Percentiles rank a stretch among this genome's conserved stretches.
Evolutionary conservation across 2,329 filamentous ascomycete genomes (phyloP).

Genomic region (Pezicula rhizophila): DNA sequence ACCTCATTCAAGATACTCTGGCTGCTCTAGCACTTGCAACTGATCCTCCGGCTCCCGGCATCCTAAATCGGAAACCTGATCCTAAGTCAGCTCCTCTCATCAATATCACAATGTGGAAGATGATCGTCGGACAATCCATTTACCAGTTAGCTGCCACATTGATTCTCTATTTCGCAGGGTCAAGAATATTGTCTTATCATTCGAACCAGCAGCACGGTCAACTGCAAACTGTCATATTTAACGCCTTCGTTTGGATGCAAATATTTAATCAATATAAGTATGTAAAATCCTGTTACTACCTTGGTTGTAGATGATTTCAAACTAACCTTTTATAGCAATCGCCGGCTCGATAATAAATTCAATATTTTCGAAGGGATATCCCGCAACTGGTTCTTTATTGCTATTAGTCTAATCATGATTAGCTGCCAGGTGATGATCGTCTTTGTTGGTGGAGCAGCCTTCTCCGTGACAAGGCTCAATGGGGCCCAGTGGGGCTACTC

Average conservation of each 20-base stretch:
- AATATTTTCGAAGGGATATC: constrained; percentile 86
- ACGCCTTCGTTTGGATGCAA: constrained; percentile 67
- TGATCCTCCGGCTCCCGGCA: constrained; percentile 50
- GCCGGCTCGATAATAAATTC: constrained; percentile 82
- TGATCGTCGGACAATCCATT: constrained; percentile 46
- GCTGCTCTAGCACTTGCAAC: constrained; percentile 59
- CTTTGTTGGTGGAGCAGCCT: constrained; percentile 72
- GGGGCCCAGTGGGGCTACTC: constrained; percentile 64
- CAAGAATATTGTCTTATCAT: constrained; percentile 46
- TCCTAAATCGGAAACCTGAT: constrained; percentile 48
- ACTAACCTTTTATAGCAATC: no score
- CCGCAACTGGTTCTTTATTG: constrained; percentile 79
- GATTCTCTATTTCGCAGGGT: constrained; percentile 54
- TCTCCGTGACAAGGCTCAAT: constrained; percentile 53
- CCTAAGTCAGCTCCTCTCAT: constrained; percentile 39
- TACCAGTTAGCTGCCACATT: constrained; percentile 54
- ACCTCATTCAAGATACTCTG: constrained; percentile 65
- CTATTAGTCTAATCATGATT: constrained; percentile 76
- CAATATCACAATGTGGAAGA: constrained; percentile 49
- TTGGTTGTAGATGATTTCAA: no score
- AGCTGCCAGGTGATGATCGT: constrained; percentile 82
- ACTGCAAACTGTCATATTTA: constrained; percentile 59
- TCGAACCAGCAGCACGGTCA: constrained; percentile 34
- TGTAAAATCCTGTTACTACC: no score
- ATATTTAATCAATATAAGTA: constrained; percentile 67